These are phyloP conservation scores for Schizochytrium sp. DNA, from an alignment of 108 stramenopile genomes.

Conservation along the genomic window DNA sequence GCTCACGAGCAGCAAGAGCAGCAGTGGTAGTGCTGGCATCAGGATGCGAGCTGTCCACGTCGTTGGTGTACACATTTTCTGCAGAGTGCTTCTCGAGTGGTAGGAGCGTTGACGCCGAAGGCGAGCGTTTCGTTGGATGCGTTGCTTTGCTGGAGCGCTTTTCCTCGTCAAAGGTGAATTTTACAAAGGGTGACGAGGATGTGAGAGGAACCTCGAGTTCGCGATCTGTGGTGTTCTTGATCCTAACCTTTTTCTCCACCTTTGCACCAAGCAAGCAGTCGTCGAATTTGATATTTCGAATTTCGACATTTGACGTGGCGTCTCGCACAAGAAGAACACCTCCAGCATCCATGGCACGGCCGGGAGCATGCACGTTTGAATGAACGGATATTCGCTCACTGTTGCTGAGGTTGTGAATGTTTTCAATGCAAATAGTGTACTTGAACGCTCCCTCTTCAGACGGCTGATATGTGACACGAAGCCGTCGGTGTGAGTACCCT, in stretches of 20 bases:
- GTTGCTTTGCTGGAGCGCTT: background rate
- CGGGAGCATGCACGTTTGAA: background rate
- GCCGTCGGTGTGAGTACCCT: background rate
- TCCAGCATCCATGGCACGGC: background rate
- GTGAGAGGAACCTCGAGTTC: background rate
- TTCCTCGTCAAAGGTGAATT: background rate
- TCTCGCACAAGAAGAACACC: background rate
- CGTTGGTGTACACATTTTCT: too few relatives aligned
- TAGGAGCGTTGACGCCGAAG: too few relatives aligned
- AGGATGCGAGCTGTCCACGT: too few relatives aligned
- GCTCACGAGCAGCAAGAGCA: too few relatives aligned
- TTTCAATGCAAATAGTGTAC: background rate
- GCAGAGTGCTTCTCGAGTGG: too few relatives aligned
- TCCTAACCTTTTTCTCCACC: background rate
- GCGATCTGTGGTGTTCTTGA: constrained; percentile 3
- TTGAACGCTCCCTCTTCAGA: background rate
- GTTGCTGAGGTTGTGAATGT: background rate
- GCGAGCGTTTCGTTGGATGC: background rate
- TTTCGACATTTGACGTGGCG: background rate
- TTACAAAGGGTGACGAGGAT: background rate
- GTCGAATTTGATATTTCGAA: background rate
- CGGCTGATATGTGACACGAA: background rate
- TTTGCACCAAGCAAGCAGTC: background rate
- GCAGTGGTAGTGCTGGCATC: too few relatives aligned
- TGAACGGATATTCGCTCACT: background rate